Evolutionary conservation across 202 grass and related monocot species (phyloP).

Genomic region (Elaeis oleifera): DNA sequence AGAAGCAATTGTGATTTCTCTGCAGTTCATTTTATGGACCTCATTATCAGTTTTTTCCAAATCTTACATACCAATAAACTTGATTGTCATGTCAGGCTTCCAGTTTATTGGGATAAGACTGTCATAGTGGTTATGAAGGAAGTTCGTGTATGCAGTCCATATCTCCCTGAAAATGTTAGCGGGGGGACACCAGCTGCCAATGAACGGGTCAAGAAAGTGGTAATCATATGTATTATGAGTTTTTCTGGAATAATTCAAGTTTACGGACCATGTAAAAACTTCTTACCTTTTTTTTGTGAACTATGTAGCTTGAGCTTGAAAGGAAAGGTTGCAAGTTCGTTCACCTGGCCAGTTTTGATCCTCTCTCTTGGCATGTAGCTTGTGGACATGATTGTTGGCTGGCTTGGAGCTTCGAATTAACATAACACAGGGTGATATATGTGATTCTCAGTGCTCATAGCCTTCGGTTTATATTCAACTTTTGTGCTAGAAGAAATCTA

Average conservation of each 20-base stretch:
- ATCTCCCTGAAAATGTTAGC: conserved; percentile 84
- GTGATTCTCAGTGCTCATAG: no score
- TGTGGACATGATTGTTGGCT: background rate
- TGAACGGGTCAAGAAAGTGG: conserved; percentile 99
- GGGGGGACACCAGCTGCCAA: conserved; percentile 79
- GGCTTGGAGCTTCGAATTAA: background rate
- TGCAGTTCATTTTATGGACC: conserved; percentile 3
- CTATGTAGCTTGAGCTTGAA: conserved; percentile 70
- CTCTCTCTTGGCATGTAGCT: background rate
- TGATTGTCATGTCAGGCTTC: conserved; percentile 54
- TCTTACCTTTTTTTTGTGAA: conserved; percentile 7
- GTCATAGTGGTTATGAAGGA: conserved; percentile 93
- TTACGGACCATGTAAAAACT: no score
- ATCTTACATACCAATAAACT: conserved; percentile 12
- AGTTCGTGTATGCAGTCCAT: conserved; percentile 74
- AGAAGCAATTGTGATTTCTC: background rate
- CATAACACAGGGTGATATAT: no score
- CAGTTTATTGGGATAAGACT: conserved; percentile 95
- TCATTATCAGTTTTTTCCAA: background rate
- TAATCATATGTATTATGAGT: conserved; percentile 17
- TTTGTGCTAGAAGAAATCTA: no score
- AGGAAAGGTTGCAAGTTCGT: conserved; percentile 74
- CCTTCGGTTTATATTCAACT: no score
- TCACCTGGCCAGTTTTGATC: conserved; percentile 53
- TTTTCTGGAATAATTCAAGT: no score